Evolutionary conservation across 1,284 basidiomycete species (phyloP), one percentile per base, ranked within the genome.

Genomic region (Sporisorium exsertum): DNA sequence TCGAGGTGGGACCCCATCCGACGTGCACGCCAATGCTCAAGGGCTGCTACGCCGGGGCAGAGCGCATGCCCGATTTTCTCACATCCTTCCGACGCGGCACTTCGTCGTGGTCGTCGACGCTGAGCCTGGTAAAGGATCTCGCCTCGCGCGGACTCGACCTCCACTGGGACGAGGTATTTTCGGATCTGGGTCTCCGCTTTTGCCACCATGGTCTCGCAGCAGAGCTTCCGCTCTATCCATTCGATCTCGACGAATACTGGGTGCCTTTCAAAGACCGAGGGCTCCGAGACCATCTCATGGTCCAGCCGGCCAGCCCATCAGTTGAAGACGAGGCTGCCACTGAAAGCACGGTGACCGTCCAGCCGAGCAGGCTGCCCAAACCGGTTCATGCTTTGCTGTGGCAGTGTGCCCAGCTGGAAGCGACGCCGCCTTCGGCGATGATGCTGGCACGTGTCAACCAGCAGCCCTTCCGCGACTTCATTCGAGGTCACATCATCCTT

Each of bases 1-100:
- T 78, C 53, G 76, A 78, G 42, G 18, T 75, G 18, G 76, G 76
- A 9, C 72, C 76, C 42, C 76, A 78, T 61, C 72, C 76, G 3
- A 74, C 68, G 26, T 64, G 64, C 47, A 64, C 70, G 0, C 76
- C 76, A 2, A 71, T 78, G 71, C 43, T 74, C 42, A 78, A 72
- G 45, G 71, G 75, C 16, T 72, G 69, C 52, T 72, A 72, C 29
- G 42, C 64, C 33, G 58, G 56, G 5, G 15, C 29, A 4, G 50
- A n/a, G 0, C 27, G 46, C n/a, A 52, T 27, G 46, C 73, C 69
- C 18, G 43, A 37, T 29, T 76, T 68, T 32, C n/a, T 63, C 26
- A 45, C 73, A 27, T 72, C 69, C 2, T 69, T 76, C 52, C 69
- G 69, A 40, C 42, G 59, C 9, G 73, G 73, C 22, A 76, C 54